Percentiles rank a stretch among this genome's conserved stretches.
phyloP scores from a whole-genome alignment of 352 stramenopile genomes.

The Phytophthora hibernalis region DNA sequence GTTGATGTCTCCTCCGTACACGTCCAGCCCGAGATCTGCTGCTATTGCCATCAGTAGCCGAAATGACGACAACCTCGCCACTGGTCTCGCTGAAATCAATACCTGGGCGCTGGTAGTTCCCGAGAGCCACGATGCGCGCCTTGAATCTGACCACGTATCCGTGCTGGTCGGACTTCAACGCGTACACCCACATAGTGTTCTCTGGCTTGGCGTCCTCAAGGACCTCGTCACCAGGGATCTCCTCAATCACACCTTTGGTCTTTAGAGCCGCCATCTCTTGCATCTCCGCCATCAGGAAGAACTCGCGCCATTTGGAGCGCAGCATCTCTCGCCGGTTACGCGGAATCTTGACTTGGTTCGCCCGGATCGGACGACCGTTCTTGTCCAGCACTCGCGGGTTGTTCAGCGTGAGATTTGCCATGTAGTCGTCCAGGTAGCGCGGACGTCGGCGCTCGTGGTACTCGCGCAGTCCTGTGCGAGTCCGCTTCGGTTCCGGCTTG shows the following conservation, averaged over 20 bases:
- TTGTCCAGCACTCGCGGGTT: conserved; percentile 6
- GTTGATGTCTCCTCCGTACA: conserved; percentile 16
- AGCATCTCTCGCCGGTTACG: conserved; percentile 6
- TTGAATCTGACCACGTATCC: conserved; percentile 10
- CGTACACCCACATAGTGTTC: conserved; percentile 17
- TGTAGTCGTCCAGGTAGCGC: background rate
- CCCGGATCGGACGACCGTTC: conserved; percentile 8
- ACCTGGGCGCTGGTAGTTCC: too few relatives aligned
- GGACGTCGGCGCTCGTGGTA: background rate
- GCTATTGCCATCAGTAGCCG: conserved; percentile 2
- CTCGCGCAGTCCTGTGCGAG: conserved; percentile 3
- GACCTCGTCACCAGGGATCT: conserved; percentile 2
- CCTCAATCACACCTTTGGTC: conserved; percentile 8
- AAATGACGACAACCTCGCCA: conserved; percentile 12
- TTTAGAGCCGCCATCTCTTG: conserved; percentile 13
- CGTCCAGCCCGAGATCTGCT: conserved; percentile 3
- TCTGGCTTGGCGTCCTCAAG: background rate
- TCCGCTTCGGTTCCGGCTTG: background rate
- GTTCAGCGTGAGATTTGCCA: background rate
- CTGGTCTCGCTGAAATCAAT: too few relatives aligned
- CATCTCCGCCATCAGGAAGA: conserved; percentile 9
- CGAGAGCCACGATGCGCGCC: too few relatives aligned
- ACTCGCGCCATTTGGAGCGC: conserved; percentile 14
- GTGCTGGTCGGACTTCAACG: conserved; percentile 9
- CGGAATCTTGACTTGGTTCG: conserved; percentile 2